A percentile compares a stretch with the other conserved stretches of the same genome.
Conservation (phyloP, 2,329 filamentous ascomycete genomes). For the Stylonectria norvegica region DNA sequence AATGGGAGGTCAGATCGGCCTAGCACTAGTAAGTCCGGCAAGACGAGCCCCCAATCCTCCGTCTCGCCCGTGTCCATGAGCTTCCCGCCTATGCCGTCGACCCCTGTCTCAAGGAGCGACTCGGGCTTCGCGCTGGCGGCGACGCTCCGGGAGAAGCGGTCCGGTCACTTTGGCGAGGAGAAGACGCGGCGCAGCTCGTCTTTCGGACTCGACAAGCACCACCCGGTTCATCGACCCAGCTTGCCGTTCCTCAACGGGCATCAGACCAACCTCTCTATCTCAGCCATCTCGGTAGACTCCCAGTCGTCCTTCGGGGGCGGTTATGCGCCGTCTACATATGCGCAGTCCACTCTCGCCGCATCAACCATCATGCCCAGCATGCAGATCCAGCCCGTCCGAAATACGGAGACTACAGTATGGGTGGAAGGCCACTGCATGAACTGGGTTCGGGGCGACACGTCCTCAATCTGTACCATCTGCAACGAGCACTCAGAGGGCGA, state of each 20-base stretch:
- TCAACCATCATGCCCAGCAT: slow-evolving; percentile 85
- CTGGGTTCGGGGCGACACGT: slow-evolving; percentile 57
- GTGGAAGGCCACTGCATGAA: slow-evolving; percentile 81
- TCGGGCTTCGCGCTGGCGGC: slow-evolving; percentile 85
- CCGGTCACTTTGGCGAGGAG: slow-evolving; percentile 81
- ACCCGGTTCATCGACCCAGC: slow-evolving; percentile 65
- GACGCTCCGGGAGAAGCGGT: slow-evolving; percentile 88
- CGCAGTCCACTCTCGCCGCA: slow-evolving; percentile 79
- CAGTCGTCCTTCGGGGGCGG: slow-evolving; percentile 66
- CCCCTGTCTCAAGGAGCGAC: slow-evolving; percentile 82
- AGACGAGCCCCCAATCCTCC: slow-evolving; percentile 60
- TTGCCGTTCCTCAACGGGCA: slow-evolving; percentile 70
- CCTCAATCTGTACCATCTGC: slow-evolving; percentile 67
- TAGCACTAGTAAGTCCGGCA: slow-evolving; percentile 65
- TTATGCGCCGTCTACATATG: slow-evolving; percentile 81
- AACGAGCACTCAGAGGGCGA: slow-evolving; percentile 70
- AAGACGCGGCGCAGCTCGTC: slow-evolving; percentile 87
- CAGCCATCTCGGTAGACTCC: slow-evolving; percentile 58
- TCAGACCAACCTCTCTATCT: slow-evolving; percentile 56
- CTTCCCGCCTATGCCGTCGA: slow-evolving; percentile 73
- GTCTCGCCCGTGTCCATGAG: slow-evolving; percentile 74
- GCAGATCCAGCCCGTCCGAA: slow-evolving; percentile 72
- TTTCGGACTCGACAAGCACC: slow-evolving; percentile 73
- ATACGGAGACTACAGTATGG: slow-evolving; percentile 78
- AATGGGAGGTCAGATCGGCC: slow-evolving; percentile 69